These are phyloP conservation scores for Huntiella moniliformis DNA, from an alignment of 2,329 filamentous ascomycete genomes.

Conservation along the genomic window DNA sequence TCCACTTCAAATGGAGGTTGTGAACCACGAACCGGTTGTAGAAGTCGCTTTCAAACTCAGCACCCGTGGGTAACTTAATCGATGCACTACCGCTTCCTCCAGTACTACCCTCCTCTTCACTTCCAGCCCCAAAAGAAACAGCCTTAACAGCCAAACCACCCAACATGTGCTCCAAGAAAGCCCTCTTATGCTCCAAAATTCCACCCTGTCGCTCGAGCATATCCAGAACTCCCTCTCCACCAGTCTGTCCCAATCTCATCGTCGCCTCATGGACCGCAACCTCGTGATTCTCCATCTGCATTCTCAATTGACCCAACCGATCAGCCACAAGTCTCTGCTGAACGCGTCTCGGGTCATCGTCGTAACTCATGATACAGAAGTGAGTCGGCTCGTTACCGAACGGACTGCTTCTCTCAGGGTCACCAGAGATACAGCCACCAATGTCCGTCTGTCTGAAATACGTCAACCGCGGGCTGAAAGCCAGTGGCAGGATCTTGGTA, in stretches of 20 bases:
- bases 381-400: conserved; percentile 92
- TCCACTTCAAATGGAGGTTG: conserved; percentile 96
- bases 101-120: neutral
- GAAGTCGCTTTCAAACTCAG: conserved; percentile 84
- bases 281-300: conserved; percentile 60
- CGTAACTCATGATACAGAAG: conserved; percentile 82
- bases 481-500: conserved; percentile 83
- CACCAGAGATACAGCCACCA: conserved; percentile 57
- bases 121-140: conserved; percentile 3
- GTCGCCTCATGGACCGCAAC: conserved; percentile 59
- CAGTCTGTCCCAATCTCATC: conserved; percentile 36
- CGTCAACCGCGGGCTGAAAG: conserved; percentile 83
- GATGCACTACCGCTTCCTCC: conserved; percentile 21
- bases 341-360: conserved; percentile 73
- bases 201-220: conserved; percentile 35
- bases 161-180: conserved; percentile 40
- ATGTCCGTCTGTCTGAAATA: conserved; percentile 97
- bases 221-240: conserved; percentile 40
- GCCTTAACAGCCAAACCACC: conserved; percentile 6
- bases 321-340: conserved; percentile 72
- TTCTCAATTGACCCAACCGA: conserved; percentile 57
- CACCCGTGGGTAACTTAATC: conserved; percentile 48
- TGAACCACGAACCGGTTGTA: conserved; percentile 97
- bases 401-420: conserved; percentile 63
- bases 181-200: conserved; percentile 38